Base-by-base conservation (phyloP, 306 rosid species). In the Medicago arabica region DNA sequence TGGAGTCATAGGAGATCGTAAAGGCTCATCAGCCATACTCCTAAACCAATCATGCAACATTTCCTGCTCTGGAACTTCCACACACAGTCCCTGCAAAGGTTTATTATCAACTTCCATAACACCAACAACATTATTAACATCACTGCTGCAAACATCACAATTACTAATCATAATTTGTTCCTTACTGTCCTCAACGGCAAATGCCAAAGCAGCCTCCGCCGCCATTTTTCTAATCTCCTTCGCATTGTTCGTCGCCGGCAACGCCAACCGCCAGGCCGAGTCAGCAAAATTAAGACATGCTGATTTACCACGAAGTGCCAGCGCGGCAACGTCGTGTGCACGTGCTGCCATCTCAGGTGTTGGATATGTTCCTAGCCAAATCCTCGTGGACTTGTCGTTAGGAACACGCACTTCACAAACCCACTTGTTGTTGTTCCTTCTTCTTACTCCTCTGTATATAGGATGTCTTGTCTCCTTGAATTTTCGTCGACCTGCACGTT, bases 381-480 rank as follows among this genome's bases (percentile, higher is more conserved):
- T 86, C 69, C 98, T 83, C 0, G 84, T 80, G 0, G 87, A 43
- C 75, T 90, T 91, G 57, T 72, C 81, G 19, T 85, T 83, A 0
- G 97, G 98, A 64, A 90, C 91, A 0, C 98, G 85, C 1, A 90
- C 61, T 72, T 95, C 98, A 8, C 96, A 92, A 0, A 95, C 97
- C 98, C 97, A 92, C 78, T 83, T 90, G 85, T 86, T 71, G 51
- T 87, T 92, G 76, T 89, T 87, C 79, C 97, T 84, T 18, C 72
- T 71, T 1, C 98, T 61, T 8, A 95, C 93, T 1, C 97, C 98
- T 8, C 97, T 65, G 67, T 71, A 95, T 19, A 95, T 79, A 0
- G 98, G 98, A 83, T 95, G 98, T 16, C 97, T 79, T 0, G 98
- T 95, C 75, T 92, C 98, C 77, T 87, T 92, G 82, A 92, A 90